Conservation (phyloP, 139 green algal genomes). For the Monoraphidium neglectum region DNA sequence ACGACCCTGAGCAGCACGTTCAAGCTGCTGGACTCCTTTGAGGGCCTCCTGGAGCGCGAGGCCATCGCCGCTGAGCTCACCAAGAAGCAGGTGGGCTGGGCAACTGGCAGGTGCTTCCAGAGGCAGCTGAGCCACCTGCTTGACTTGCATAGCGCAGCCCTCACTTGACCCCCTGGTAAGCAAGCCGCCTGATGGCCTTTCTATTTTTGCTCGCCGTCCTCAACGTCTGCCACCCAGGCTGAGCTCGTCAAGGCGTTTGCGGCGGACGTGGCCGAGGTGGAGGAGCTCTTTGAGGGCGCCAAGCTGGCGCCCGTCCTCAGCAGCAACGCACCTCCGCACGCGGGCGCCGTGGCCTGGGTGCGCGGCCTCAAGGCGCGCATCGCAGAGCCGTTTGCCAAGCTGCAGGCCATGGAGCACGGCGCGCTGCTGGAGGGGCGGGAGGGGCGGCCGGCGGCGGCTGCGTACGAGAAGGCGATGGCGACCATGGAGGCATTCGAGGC, state of each 20-base stretch:
- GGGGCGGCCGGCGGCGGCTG: constrained; percentile 55
- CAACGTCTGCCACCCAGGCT: no score
- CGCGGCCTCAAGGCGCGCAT: constrained; percentile 79
- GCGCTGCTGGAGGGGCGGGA: constrained; percentile 65
- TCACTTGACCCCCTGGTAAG: no score
- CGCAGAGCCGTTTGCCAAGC: constrained; percentile 78
- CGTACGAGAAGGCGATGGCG: constrained; percentile 61
- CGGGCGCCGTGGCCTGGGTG: constrained; percentile 82
- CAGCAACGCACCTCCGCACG: constrained; percentile 53
- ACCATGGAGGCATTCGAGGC: constrained; percentile 70
- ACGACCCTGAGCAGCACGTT: constrained; percentile 81
- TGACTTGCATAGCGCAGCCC: no score
- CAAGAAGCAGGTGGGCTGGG: no score
- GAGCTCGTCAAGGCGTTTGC: constrained; percentile 62
- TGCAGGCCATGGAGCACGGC: constrained; percentile 49
- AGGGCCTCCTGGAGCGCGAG: constrained; percentile 85
- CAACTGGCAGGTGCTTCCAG: no score
- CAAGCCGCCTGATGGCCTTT: no score
- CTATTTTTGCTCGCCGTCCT: no score
- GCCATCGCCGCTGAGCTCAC: constrained; percentile 77
- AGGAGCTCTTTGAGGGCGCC: constrained; percentile 64
- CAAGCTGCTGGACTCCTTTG: constrained; percentile 91
- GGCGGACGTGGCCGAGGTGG: constrained; percentile 69
- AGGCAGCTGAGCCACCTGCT: constrained; percentile 49
- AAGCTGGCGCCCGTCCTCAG: constrained; percentile 46